Base-by-base conservation (phyloP, 2,329 filamentous ascomycete species). In the Sclerotinia nivalis region DNA sequence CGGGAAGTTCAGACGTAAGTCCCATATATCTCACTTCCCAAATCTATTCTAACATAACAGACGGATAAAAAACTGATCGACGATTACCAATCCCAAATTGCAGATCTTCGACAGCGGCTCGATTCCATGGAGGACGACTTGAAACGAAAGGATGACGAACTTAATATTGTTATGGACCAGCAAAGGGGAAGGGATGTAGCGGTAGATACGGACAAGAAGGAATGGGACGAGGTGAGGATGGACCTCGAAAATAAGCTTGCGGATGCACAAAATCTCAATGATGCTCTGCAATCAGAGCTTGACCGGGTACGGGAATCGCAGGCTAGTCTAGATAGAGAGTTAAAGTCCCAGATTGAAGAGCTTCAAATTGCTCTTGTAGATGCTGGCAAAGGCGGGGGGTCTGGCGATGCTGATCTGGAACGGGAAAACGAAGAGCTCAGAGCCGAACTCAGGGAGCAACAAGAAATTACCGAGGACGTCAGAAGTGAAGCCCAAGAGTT, bases 401-500 rank as follows among this genome's bases (percentile, higher is more conserved):
- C 76, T 28, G 79, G 74, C 43, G 77, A 89, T 74, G 76, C 82
- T 2, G 88, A 91, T 61, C 81, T 85, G 15, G 73, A 88, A 76
- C 84, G 83, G 59, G 90, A 93, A 76, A 92, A 97, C 75, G 85
- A 90, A 69, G 87, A 88, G 56, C 81, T 94, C 31, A 88, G 91
- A 73, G 79, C 81, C 49, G 86, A 90, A 43, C 81, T 95, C 31
- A 82, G 84, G 66, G 86, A 94, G 73, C 95, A 98, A 79, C 90
- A 93, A 74, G 86, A 91, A 70, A 87, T 96, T 2, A 97, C 93
- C 0, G 91, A 96, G 72, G 92, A 97, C 76, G 96, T 97, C 45
- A 89, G 92, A 34, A 88, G 87, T 68, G 93, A 97, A 81, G 93
- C 94, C 0, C 89, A 92, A 69, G 87, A 89, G 64, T 97, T 95